Base-by-base conservation (phyloP, 768 basidiomycete species). In the Xanthoconium stramineum region DNA sequence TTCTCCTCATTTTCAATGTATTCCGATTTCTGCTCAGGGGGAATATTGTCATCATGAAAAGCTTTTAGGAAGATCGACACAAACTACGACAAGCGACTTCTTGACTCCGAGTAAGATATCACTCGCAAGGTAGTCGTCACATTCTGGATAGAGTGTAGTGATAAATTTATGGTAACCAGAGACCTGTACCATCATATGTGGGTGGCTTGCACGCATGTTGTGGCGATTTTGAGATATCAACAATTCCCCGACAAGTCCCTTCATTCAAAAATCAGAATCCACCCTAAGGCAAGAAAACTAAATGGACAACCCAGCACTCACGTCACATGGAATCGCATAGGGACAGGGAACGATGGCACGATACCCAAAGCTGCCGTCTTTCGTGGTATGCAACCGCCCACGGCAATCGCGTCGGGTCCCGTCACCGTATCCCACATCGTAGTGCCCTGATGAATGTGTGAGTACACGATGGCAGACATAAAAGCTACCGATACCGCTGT, bases 261-360 rank as follows among this genome's bases (percentile, higher is more conserved):
- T 59, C 52, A 66, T n/a, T n/a, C n/a, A n/a, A n/a, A n/a, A n/a
- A n/a, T n/a, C n/a, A n/a, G 38, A 42, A 55, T 33, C 14, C 17
- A 39, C 1, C 15, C 47, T 13, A 53, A 56, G 19, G 55, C 54
- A 55, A n/a, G 50, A 53, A 45, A 38, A 20, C 40, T 28, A 37
- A 44, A 45, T 17, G 8, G 8, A 29, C 65, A 74, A n/a, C n/a
- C n/a, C n/a, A n/a, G n/a, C n/a, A 67, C 76, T 54, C 55, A 82
- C 82, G 56, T 91, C 89, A 45, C 78, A 80, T 0, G 90, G 91
- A 56, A 91, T 84, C 17, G 89, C 80, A 65, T 93, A 93, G 29
- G n/a, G n/a, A n/a, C n/a, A n/a, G n/a, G n/a, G n/a, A n/a, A n/a
- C n/a, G n/a, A n/a, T n/a, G n/a, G n/a, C n/a, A n/a, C n/a, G n/a